A percentile compares a stretch with the other conserved stretches of the same genome.
Conservation (phyloP, 176 grass and related monocot genomes). For the Tillandsia leiboldiana region DNA sequence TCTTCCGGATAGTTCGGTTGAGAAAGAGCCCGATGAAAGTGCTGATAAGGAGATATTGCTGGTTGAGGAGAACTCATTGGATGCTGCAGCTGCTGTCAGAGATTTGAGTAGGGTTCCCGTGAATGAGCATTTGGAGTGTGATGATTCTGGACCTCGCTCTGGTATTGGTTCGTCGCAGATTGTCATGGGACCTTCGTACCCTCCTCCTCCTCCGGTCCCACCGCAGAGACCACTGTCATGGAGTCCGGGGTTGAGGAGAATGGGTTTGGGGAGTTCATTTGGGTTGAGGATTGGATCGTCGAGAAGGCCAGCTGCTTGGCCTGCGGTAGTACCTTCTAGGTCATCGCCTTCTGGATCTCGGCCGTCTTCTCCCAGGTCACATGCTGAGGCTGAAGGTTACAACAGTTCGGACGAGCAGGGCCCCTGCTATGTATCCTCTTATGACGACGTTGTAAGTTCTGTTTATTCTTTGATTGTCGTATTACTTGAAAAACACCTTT, state of each 20-base stretch:
- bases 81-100: conserved; percentile 35
- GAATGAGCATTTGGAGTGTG: conserved; percentile 37
- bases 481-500: background rate
- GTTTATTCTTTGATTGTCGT: conserved; percentile 19
- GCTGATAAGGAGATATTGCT: conserved; percentile 35
- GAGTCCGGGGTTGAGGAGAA: conserved; percentile 50
- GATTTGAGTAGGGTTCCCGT: conserved; percentile 35
- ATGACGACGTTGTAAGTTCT: conserved; percentile 79
- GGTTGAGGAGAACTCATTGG: conserved; percentile 30
- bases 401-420: conserved; percentile 97
- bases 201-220: conserved; percentile 68
- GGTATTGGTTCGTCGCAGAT: conserved; percentile 38
- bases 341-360: conserved; percentile 66
- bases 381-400: conserved; percentile 82
- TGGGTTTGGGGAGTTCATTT: conserved; percentile 44
- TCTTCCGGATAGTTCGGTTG: conserved; percentile 23
- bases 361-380: conserved; percentile 84
- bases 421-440: conserved; percentile 50
- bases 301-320: conserved; percentile 73
- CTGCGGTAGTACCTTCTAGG: conserved; percentile 31
- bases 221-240: conserved; percentile 52
- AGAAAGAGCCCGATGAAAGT: conserved; percentile 19
- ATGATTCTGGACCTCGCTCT: conserved; percentile 13
- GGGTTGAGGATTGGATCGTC: conserved; percentile 58
- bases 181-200: conserved; percentile 31